A percentile compares a stretch with the other conserved stretches of the same genome.
phyloP scores from a whole-genome alignment of 2,329 filamentous ascomycete species.

The Fusarium cyanostomum region DNA sequence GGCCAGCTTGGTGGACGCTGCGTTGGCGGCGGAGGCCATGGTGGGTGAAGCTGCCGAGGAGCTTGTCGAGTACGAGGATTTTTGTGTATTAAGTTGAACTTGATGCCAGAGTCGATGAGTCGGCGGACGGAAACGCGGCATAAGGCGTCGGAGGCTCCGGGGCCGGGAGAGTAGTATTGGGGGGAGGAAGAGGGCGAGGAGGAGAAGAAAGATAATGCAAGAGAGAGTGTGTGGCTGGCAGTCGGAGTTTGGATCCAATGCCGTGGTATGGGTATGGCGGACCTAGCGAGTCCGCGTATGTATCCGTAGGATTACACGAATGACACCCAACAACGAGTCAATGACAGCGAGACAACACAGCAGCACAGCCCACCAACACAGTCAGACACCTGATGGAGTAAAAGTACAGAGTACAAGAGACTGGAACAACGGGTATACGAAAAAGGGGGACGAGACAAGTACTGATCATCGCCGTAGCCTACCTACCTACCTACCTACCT shows the following conservation, averaged over 20 bases:
- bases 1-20: slow-evolving; percentile 22
- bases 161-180: slow-evolving; percentile 14
- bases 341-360: slow-evolving; percentile 15
- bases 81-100: slow-evolving; percentile 12
- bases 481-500: no score
- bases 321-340: neutral
- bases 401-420: no score
- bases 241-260: slow-evolving; percentile 8
- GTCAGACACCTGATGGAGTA: no score
- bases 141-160: slow-evolving; percentile 30
- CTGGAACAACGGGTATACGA: no score
- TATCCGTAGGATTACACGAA: neutral
- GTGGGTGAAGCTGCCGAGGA: slow-evolving; percentile 28
- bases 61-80: slow-evolving; percentile 17
- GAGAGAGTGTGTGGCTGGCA: slow-evolving; percentile 7
- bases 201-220: neutral
- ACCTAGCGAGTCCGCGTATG: neutral
- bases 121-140: slow-evolving; percentile 37
- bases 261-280: neutral
- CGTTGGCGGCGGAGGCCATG: slow-evolving; percentile 29
- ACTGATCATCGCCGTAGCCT: no score
- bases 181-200: slow-evolving; percentile 6
- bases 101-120: slow-evolving; percentile 35
- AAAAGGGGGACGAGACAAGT: no score
- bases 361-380: neutral